Evolutionary conservation across 1,284 basidiomycete species (phyloP).

Genomic region (Moesziomyces globuligerus): DNA sequence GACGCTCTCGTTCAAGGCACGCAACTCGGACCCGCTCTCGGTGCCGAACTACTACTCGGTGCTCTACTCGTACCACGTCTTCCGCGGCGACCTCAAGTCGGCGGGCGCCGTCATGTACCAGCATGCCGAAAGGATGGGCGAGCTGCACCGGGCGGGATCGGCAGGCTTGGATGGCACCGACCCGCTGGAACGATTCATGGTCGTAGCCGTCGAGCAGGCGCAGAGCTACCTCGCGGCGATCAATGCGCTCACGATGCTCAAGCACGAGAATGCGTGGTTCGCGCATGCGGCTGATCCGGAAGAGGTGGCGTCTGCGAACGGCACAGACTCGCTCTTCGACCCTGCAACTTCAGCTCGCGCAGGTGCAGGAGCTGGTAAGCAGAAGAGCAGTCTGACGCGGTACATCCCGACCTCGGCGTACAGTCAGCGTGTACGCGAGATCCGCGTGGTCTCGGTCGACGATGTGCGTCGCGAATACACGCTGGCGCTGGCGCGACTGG

Average conservation of each 20-base stretch:
- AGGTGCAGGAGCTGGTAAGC: slow-evolving; percentile 17
- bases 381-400: slow-evolving; percentile 74
- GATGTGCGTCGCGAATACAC: slow-evolving; percentile 88
- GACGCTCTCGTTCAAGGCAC: slow-evolving; percentile 89
- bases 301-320: slow-evolving; percentile 19
- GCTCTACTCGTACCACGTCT: slow-evolving; percentile 82
- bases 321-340: slow-evolving; percentile 26
- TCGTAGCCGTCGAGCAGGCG: slow-evolving; percentile 78
- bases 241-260: slow-evolving; percentile 86
- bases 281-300: slow-evolving; percentile 66
- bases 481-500: slow-evolving; percentile 80
- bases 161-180: slow-evolving; percentile 17
- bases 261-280: slow-evolving; percentile 85
- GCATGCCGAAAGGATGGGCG: slow-evolving; percentile 81
- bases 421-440: slow-evolving; percentile 72
- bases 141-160: slow-evolving; percentile 54
- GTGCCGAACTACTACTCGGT: slow-evolving; percentile 89
- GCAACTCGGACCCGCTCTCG: slow-evolving; percentile 88
- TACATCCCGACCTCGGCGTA: slow-evolving; percentile 77
- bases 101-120: slow-evolving; percentile 83
- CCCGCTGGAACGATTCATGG: slow-evolving; percentile 48
- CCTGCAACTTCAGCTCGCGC: slow-evolving; percentile 11
- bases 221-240: slow-evolving; percentile 85
- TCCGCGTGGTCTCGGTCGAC: slow-evolving; percentile 80
- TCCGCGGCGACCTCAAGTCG: slow-evolving; percentile 65